Conservation (phyloP, 768 basidiomycete genomes). For the Inosperma sp. region DNA sequence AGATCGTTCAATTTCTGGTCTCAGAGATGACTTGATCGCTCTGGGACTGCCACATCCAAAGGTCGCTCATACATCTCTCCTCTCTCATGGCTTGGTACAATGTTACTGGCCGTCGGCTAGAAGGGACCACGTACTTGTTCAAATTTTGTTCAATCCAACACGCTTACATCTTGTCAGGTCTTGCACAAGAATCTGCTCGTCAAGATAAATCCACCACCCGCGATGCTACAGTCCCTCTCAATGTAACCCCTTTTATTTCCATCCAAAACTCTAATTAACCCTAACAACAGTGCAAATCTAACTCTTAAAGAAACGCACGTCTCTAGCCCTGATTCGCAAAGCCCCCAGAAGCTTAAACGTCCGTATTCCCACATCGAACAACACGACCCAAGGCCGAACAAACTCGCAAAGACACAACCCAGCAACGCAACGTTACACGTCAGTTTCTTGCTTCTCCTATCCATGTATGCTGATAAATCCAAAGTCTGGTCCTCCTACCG, state of each 20-base stretch:
- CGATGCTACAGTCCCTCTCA: background rate
- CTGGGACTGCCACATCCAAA: slow-evolving; percentile 42
- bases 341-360: no score
- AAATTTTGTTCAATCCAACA: background rate
- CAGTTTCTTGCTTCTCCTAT: no score
- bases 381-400: no score
- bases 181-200: background rate
- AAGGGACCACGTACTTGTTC: slow-evolving; percentile 18
- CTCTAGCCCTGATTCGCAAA: slow-evolving; percentile 20
- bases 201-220: background rate
- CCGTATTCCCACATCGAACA: no score
- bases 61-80: slow-evolving; percentile 28
- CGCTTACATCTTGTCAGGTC: background rate
- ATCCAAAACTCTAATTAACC: background rate
- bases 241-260: background rate
- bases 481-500: no score
- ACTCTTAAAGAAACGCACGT: slow-evolving; percentile 4
- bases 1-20: slow-evolving; percentile 20
- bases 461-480: no score
- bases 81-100: slow-evolving; percentile 30
- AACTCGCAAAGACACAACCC: no score
- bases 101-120: slow-evolving; percentile 23
- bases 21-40: slow-evolving; percentile 31
- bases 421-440: no score
- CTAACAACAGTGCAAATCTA: background rate